Base-by-base conservation (phyloP, 768 basidiomycete species). In the Paxillus rubicundulus region DNA sequence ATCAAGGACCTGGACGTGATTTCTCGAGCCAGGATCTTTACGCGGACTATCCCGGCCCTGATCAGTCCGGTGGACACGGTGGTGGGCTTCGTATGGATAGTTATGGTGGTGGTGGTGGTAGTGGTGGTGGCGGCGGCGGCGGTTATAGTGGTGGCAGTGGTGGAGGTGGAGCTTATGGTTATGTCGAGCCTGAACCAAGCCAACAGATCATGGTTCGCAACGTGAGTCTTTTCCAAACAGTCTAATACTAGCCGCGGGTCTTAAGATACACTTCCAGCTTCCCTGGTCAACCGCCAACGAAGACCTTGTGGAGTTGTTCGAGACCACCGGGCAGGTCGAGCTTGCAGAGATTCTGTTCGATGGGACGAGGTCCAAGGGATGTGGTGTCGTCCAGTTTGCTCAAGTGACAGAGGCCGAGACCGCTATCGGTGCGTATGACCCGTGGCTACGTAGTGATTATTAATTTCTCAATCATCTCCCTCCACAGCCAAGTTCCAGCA, bases 231-330 rank as follows among this genome's bases (percentile, higher is more conserved):
- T 36, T 33, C 4, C 2, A 13, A n/a, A 12, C 42, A 21, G 27
- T 21, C 30, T 41, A 14, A 12, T 5, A 37, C 21, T 30, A n/a
- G 45, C 24, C 33, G 21, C 12, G 18, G 12, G 34, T 33, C 28
- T 46, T 20, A 50, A 16, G 9, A 33, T 43, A 34, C 42, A 52
- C 14, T 43, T 51, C 18, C 57, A 98, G 96, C 73, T 99, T 16
- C 96, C 96, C 1, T 99, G 95, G 95, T 98, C 96, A 9, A 99
- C 96, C 41, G 94, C 96, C 7, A 98, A 99, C 68, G 96, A 99
- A 68, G 96, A 99, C 68, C 75, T 99, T 40, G 95, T 99, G 18
- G 96, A 99, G 72, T 72, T 99, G 17, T 99, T 99, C 62, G 95
- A 98, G 75, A 99, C 96, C 32, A 97, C 95, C 0, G 96, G 95